phyloP scores from a whole-genome alignment of 208 protist genomes.

The Borovskyia barvae region DNA sequence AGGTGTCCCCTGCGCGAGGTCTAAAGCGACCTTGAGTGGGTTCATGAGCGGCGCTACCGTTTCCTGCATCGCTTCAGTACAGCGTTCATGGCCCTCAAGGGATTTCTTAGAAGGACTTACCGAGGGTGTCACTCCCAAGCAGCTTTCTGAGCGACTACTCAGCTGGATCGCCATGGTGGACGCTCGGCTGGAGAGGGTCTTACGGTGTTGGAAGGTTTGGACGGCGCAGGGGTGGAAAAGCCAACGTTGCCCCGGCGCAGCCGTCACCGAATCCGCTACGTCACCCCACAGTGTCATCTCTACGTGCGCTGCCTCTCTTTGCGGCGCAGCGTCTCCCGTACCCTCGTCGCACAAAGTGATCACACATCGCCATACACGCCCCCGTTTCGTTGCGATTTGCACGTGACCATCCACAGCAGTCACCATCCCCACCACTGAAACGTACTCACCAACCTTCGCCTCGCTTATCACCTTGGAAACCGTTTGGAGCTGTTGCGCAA shows the following conservation, averaged over 20 bases:
- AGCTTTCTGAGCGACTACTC: no score
- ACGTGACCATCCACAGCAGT: conserved; percentile 6
- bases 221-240: conserved; percentile 51
- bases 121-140: no score
- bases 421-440: conserved; percentile 51
- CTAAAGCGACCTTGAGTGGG: no score
- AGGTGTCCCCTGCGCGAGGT: conserved; percentile 14
- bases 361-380: conserved; percentile 44
- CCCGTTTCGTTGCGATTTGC: conserved; percentile 54
- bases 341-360: conserved; percentile 40
- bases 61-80: no score
- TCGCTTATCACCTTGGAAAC: conserved; percentile 33
- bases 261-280: conserved; percentile 24
- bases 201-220: conserved; percentile 50
- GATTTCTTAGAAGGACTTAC: no score
- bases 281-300: conserved; percentile 81
- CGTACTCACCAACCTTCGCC: conserved; percentile 38
- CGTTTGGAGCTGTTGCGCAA: conserved; percentile 11
- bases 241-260: conserved; percentile 48
- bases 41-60: no score
- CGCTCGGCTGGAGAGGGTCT: conserved; percentile 39
- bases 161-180: conserved; percentile 32
- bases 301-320: background rate
- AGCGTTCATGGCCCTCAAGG: no score
- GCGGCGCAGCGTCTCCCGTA: background rate